Base-by-base conservation (phyloP, 2,329 filamentous ascomycete genomes). In the Penicillium psychrosexuale region DNA sequence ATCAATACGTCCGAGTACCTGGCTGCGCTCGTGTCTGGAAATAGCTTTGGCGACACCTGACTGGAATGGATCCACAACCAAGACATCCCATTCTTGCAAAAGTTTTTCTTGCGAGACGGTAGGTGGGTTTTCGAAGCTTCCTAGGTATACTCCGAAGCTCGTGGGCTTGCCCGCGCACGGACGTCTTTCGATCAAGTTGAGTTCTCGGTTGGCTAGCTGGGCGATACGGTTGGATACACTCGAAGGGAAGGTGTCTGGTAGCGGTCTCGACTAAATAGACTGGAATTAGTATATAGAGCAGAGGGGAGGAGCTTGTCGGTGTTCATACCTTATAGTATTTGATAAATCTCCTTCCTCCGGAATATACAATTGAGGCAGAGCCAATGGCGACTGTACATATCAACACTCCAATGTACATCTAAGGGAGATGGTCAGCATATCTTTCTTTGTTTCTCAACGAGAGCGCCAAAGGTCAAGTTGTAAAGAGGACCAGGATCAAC, bases 61-160 rank as follows among this genome's bases (percentile, higher is more conserved):
- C 55, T 73, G 69, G 17, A 72, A 65, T 2, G 77, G 76, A 58
- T 80, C 75, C 12, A 78, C 66, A 15, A 78, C 67, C 37, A 78
- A 54, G n/a, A 78, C 56, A 48, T 79, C 76, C 74, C 74, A 78
- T 61, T 71, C 66, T 36, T 66, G 52, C n/a, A 79, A 63, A 7
- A 79, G 45, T n/a, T 57, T 61, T 19, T 63, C 52, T 55, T 78
- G 67, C 19, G 63, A 55, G 15, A 53, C 47, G 3, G 69, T 73
- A 6, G 68, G 66, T 5, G 72, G 70, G 30, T 51, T 59, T 17
- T 61, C 57, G 45, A 78, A 76, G 27, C 58, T 56, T 13, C 77
- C 77, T 7, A 79, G 66, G 58, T 75, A 79, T 9, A 78, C 71
- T 5, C 76, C 76, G 61, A 76, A 77, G 3, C 72, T 73, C 15